phyloP scores from a whole-genome alignment of 352 stramenopile species.

The Saprolegnia parasitica region DNA sequence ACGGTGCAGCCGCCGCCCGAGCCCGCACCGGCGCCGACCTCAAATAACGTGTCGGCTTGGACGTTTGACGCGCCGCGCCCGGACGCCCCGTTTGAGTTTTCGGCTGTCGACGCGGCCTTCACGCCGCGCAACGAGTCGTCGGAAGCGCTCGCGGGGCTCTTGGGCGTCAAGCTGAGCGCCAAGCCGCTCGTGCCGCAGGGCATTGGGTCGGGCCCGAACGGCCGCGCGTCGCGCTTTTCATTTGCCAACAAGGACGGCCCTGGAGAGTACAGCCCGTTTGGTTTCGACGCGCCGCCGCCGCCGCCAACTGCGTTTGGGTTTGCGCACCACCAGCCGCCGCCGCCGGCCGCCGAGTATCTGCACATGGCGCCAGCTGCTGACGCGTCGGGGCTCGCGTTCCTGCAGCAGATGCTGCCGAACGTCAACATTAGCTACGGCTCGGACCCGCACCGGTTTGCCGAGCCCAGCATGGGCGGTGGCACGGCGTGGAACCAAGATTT shows the following conservation, averaged over 20 bases:
- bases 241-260: constrained; percentile 59
- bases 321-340: neutral
- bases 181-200: constrained; percentile 42
- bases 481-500: constrained; percentile 16
- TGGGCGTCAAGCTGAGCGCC: constrained; percentile 52
- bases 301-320: constrained; percentile 31
- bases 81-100: constrained; percentile 38
- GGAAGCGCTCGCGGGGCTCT: constrained; percentile 56
- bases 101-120: constrained; percentile 80
- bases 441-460: constrained; percentile 30
- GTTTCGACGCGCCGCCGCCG: neutral
- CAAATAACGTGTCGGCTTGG: constrained; percentile 17
- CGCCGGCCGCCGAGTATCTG: neutral
- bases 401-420: constrained; percentile 85
- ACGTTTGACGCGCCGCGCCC: constrained; percentile 12
- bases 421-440: constrained; percentile 85
- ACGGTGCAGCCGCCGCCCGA: constrained; percentile 32
- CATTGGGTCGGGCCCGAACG: constrained; percentile 19
- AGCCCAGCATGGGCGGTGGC: neutral
- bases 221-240: constrained; percentile 59
- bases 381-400: constrained; percentile 52
- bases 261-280: constrained; percentile 26
- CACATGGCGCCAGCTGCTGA: neutral
- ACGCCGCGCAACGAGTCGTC: constrained; percentile 68
- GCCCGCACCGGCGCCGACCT: neutral